Evolutionary conservation across 148 eudicot species (phyloP), one percentile per base, ranked within the genome.

Genomic region (Rhododendron ovatum): DNA sequence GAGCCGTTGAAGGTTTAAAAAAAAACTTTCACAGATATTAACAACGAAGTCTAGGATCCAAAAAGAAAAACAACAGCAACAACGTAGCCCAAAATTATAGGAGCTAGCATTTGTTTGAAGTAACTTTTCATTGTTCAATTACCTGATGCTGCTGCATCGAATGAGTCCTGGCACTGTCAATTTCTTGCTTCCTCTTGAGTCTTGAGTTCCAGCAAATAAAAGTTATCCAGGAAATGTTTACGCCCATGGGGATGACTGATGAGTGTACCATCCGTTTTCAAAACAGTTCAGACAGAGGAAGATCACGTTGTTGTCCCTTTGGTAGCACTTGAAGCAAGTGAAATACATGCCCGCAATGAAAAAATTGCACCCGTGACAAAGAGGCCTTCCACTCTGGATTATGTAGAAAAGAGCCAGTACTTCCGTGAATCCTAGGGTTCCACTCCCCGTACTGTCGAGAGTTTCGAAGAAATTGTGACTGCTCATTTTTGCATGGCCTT

Each of bases 211-310:
- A 88, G 76, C 59, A 88, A 67, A 7, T 85, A 35, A 74, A 81
- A 85, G 76, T 81, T 88, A 63, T 88, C 89, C 63, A 88, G 8
- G 76, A 88, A 88, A 47, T 71, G 61, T 17, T 30, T 17, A 41
- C 82, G 89, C 82, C 1, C 11, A 45, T 45, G 48, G 48, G 48
- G 0, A 22, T 57, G 87, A 26, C 3, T 15, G 18, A n/a, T n/a
- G n/a, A n/a, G n/a, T n/a, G n/a, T 12, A 80, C 20, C 8, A 59
- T 18, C 26, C 24, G 20, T 4, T 17, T 12, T 12, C 0, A 30
- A 84, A 84, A 37, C 87, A 84, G 7, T 12, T 10, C 9, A 33
- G 65, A 80, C 89, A 88, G 3, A 87, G 28, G 18, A 13, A 48
- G 12, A n/a, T 50, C 1, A 76, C 30, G 45, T 59, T 5, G 33